phyloP scores from a whole-genome alignment of 1,284 basidiomycete species.

The Naganishia albida region DNA sequence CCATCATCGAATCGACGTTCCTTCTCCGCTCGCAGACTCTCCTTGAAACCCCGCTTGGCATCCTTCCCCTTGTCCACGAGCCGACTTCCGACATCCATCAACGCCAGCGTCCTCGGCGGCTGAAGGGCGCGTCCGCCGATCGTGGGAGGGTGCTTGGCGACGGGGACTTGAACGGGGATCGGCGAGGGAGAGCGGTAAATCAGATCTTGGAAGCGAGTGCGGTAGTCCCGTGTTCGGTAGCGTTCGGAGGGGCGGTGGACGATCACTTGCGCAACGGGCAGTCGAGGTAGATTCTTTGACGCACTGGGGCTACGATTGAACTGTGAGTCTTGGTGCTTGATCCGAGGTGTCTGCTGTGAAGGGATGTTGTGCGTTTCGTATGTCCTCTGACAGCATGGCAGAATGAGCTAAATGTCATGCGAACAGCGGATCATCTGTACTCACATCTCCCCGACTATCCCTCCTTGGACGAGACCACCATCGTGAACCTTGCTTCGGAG shows the following conservation, averaged over 20 bases:
- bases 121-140: constrained; percentile 14
- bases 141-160: not conserved
- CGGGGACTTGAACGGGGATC: not conserved
- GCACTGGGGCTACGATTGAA: constrained; percentile 2
- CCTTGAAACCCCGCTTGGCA: constrained; percentile 11
- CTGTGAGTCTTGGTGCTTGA: not conserved
- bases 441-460: not conserved
- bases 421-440: not conserved
- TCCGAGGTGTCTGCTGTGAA: not conserved
- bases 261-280: constrained; percentile 13
- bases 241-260: constrained; percentile 13
- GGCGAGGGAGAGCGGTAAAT: not conserved
- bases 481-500: not conserved
- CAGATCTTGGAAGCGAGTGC: not conserved
- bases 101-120: constrained; percentile 5
- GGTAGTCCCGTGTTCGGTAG: constrained; percentile 18
- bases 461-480: not conserved
- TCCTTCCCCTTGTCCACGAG: constrained; percentile 16
- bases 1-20: constrained; percentile 28
- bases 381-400: too few species aligned
- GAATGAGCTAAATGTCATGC: not conserved
- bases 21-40: constrained; percentile 24
- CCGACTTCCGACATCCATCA: constrained; percentile 26
- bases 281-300: not conserved
- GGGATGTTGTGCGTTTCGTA: too few species aligned